phyloP scores from a whole-genome alignment of 495 filamentous ascomycete genomes.

The Trichoderma virens region DNA sequence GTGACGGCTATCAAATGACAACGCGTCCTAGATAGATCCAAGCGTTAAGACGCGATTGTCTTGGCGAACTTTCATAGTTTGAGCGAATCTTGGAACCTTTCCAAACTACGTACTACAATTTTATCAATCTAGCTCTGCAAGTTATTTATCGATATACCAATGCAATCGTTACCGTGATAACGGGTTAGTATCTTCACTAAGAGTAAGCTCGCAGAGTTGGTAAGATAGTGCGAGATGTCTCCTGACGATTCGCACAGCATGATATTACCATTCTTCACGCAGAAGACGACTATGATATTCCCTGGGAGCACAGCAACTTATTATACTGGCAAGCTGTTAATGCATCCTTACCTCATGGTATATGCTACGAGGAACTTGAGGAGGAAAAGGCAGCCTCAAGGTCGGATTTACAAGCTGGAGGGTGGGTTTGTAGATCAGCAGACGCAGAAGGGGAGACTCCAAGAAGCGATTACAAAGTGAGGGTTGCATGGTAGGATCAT shows the following conservation, averaged over 20 bases:
- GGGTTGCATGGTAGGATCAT: conserved; percentile 11
- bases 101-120: too few species aligned
- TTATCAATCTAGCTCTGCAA: too few species aligned
- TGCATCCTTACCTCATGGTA: conserved; percentile 30
- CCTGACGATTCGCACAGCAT: conserved; percentile 57
- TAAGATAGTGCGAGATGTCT: conserved; percentile 29
- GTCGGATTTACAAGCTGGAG: background rate
- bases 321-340: conserved; percentile 32
- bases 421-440: conserved; percentile 1
- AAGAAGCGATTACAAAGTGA: background rate
- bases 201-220: background rate
- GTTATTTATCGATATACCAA: too few species aligned
- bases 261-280: conserved; percentile 51
- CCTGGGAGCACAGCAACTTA: conserved; percentile 43
- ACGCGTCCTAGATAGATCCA: too few species aligned
- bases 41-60: too few species aligned
- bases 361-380: conserved; percentile 13
- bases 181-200: too few species aligned
- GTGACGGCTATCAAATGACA: too few species aligned
- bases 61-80: too few species aligned
- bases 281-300: conserved; percentile 53
- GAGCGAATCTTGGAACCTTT: too few species aligned
- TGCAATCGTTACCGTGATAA: too few species aligned
- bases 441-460: background rate
- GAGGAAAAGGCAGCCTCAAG: conserved; percentile 6